Evolutionary conservation across 208 protist species (phyloP).

Genomic region (Entamoeba nuttalli): DNA sequence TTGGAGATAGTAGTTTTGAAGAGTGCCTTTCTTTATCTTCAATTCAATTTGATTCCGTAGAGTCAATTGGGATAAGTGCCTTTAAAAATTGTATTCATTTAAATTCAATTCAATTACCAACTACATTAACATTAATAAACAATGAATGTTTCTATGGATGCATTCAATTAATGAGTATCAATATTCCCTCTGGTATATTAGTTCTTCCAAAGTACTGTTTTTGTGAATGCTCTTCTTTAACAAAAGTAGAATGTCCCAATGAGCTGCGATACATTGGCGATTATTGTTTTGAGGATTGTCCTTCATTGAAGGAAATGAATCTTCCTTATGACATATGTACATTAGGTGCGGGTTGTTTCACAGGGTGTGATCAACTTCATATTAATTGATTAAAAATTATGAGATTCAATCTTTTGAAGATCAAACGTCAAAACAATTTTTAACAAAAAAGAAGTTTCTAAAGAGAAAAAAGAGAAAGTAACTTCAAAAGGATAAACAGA

Average conservation of each 20-base stretch:
- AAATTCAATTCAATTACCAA: background rate
- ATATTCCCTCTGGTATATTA: background rate
- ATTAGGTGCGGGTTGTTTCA: background rate
- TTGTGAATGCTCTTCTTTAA: background rate
- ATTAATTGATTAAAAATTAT: too few relatives aligned
- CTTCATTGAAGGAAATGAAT: background rate
- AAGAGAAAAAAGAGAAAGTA: background rate
- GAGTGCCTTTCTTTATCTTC: background rate
- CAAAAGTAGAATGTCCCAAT: background rate
- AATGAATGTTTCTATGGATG: background rate
- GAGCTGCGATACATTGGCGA: background rate
- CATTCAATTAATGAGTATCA: background rate
- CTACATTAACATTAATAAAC: background rate
- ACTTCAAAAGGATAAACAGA: background rate
- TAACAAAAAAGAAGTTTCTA: too few relatives aligned
- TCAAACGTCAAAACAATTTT: too few relatives aligned
- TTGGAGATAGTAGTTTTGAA: background rate
- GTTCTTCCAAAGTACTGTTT: background rate
- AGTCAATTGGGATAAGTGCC: background rate
- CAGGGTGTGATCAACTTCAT: background rate
- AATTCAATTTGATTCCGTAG: background rate
- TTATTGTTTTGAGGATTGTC: background rate
- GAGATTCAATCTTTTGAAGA: too few relatives aligned
- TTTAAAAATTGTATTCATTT: background rate
- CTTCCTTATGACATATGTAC: background rate